Percentiles rank a stretch among this genome's conserved stretches.
These are phyloP conservation scores for Penicillium dipodomyicola DNA, from an alignment of 495 filamentous ascomycete species.

Conservation along the genomic window DNA sequence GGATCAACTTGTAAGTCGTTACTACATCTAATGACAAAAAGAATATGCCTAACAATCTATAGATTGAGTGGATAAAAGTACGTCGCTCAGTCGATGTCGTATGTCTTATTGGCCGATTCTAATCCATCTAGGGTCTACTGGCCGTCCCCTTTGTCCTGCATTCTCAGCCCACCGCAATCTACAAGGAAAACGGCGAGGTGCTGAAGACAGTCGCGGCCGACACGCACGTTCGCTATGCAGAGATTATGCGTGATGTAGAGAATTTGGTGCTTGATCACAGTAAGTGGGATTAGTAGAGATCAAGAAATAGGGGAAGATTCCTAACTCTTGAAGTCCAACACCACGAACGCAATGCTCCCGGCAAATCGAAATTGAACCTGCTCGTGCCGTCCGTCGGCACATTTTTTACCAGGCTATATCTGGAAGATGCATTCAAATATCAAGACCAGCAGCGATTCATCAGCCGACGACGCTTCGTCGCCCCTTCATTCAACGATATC, in stretches of 20 bases:
- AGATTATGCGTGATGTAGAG: conserved; percentile 95
- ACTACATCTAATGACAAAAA: neutral
- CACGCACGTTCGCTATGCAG: conserved; percentile 78
- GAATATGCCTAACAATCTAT: conserved; percentile 8
- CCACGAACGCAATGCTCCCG: conserved; percentile 60
- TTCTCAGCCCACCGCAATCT: conserved; percentile 85
- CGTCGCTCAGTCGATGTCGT: conserved; percentile 1
- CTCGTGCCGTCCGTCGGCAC: conserved; percentile 84
- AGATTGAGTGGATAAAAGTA: conserved; percentile 73
- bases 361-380: conserved; percentile 85
- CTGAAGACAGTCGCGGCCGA: conserved; percentile 55
- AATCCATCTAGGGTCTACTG: conserved; percentile 74
- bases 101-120: conserved; percentile 29
- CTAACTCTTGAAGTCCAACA: conserved; percentile 52
- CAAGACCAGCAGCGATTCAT: conserved; percentile 85
- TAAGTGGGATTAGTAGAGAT: conserved; percentile 36
- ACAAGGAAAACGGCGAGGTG: conserved; percentile 50
- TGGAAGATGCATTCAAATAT: conserved; percentile 86
- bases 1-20: conserved; percentile 70
- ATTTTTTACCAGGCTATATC: conserved; percentile 84
- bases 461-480: conserved; percentile 87
- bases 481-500: conserved; percentile 97
- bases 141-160: conserved; percentile 97
- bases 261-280: conserved; percentile 89
- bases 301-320: neutral